Base-by-base conservation (phyloP, 140 eudicot species). In the Erigeron philadelphicus region DNA sequence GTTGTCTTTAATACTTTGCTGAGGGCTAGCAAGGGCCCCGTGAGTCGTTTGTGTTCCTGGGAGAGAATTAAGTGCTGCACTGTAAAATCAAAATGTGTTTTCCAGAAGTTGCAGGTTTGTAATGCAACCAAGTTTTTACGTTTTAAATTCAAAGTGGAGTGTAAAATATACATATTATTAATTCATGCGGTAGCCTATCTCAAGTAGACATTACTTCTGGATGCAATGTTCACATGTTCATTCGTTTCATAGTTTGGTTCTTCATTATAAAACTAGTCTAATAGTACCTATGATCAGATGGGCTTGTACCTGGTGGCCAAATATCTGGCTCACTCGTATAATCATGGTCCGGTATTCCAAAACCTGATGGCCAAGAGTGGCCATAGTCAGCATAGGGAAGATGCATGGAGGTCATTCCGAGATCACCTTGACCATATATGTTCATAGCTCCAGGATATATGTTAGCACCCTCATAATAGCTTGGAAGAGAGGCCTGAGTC, bases 1-100 rank as follows among this genome's bases (percentile, higher is more conserved):
- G 81, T 70, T 31, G 71, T 80, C 74, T 64, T 79, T 9, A 43
- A 62, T 25, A 47, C 64, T 63, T 71, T 17, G 64, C 58, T 40
- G 77, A 65, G 70, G 77, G 77, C 64, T 58, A 57, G 42, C n/a
- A 78, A 65, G 63, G 38, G 68, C 74, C 73, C 81, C 81, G 70
- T 11, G 73, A 72, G 57, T 77, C 15, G 61, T 71, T 77, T 77
- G 74, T 65, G 78, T 72, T 77, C 46, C 64, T 65, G 41, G 76
- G 76, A 70, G 76, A 77, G 76, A 70, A 70, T 54, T 17, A 67
- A 67, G 81, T 77, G 81, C 53, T 77, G 67, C 70, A 19, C 15
- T 65, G 69, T 61, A 75, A 52, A 60, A 48, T 44, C 38, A 68
- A 60, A 68, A 65, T 61, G 67, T 65, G 25, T 72, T 77, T 65